A percentile compares a stretch with the other conserved stretches of the same genome.
Evolutionary conservation across 352 stramenopile species (phyloP).

Genomic region (Pythium biforme): DNA sequence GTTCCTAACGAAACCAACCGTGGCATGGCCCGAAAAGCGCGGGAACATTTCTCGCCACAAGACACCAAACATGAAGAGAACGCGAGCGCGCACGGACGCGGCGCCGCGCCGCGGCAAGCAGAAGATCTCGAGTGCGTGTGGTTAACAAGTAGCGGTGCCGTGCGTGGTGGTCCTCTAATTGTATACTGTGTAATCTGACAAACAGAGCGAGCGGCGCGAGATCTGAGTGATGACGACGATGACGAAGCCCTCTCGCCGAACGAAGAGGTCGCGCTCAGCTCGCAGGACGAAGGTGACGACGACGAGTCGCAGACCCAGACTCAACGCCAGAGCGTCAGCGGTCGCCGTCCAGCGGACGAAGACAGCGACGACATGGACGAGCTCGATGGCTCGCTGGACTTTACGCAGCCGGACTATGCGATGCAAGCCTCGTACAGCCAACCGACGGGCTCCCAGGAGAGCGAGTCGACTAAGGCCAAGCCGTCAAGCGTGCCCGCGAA

Average conservation of each 20-base stretch:
- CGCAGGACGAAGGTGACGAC: slow-evolving; percentile 3
- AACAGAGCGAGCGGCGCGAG: slow-evolving; percentile 14
- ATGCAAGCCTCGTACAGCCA: slow-evolving; percentile 28
- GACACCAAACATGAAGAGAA: slow-evolving; percentile 18
- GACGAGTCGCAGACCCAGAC: slow-evolving; percentile 7
- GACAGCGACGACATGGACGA: slow-evolving; percentile 36
- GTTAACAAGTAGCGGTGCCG: not conserved
- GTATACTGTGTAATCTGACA: not conserved
- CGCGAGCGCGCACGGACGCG: slow-evolving; percentile 11
- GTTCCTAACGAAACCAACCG: not conserved
- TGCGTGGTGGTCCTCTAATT: not conserved
- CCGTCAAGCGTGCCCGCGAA: slow-evolving; percentile 35
- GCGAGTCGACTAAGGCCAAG: slow-evolving; percentile 41
- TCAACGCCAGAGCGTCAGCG: slow-evolving; percentile 4
- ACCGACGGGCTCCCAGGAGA: slow-evolving; percentile 34
- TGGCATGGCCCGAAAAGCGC: slow-evolving; percentile 18
- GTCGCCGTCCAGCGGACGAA: not conserved
- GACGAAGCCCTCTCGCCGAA: not conserved
- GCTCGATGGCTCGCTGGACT: slow-evolving; percentile 56
- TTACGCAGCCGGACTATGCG: slow-evolving; percentile 78
- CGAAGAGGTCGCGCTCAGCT: slow-evolving; percentile 1
- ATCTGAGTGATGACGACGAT: slow-evolving; percentile 16
- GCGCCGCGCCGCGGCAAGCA: slow-evolving; percentile 18
- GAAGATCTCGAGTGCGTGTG: slow-evolving; percentile 15
- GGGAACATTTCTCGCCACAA: slow-evolving; percentile 4